phyloP scores from a whole-genome alignment of 192 early-diverging fungal genomes.

The Coemansia sp. region DNA sequence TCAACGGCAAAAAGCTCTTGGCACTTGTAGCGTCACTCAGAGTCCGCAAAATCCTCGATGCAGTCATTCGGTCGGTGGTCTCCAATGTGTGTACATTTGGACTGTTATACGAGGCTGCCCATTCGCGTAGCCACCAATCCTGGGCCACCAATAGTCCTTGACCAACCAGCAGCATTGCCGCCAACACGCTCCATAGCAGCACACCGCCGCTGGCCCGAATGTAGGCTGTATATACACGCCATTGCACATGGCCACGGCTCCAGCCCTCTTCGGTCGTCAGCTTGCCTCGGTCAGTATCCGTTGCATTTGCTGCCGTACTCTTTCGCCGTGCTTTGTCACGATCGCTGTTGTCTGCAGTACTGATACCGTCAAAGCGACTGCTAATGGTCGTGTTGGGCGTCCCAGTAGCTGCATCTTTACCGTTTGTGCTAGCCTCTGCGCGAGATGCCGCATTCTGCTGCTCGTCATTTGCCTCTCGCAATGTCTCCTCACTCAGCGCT shows the following conservation, averaged over 20 bases:
- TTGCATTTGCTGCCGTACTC: background rate
- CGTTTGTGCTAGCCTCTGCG: slow-evolving; percentile 17
- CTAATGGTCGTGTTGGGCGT: slow-evolving; percentile 7
- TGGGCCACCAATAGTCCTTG: slow-evolving; percentile 41
- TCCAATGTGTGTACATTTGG: slow-evolving; percentile 1
- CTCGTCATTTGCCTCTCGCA: slow-evolving; percentile 31
- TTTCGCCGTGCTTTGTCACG: slow-evolving; percentile 1
- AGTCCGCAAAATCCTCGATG: no score
- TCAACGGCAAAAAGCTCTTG: background rate
- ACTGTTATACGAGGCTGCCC: slow-evolving; percentile 40
- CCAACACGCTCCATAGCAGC: slow-evolving; percentile 61
- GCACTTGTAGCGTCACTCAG: no score
- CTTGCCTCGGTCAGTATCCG: slow-evolving; percentile 44
- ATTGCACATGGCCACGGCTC: slow-evolving; percentile 74
- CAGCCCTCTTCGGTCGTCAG: slow-evolving; percentile 81
- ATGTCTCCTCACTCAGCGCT: slow-evolving; percentile 36
- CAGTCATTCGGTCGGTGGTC: no score
- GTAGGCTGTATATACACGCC: slow-evolving; percentile 76
- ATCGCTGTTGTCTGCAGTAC: background rate
- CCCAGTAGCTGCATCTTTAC: slow-evolving; percentile 31
- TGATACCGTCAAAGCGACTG: slow-evolving; percentile 29
- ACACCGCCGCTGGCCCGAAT: slow-evolving; percentile 66
- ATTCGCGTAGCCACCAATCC: slow-evolving; percentile 55
- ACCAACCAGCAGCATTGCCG: slow-evolving; percentile 25
- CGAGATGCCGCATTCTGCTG: slow-evolving; percentile 26